Conservation (phyloP, 495 filamentous ascomycete species). For the Margaritispora aquatica region DNA sequence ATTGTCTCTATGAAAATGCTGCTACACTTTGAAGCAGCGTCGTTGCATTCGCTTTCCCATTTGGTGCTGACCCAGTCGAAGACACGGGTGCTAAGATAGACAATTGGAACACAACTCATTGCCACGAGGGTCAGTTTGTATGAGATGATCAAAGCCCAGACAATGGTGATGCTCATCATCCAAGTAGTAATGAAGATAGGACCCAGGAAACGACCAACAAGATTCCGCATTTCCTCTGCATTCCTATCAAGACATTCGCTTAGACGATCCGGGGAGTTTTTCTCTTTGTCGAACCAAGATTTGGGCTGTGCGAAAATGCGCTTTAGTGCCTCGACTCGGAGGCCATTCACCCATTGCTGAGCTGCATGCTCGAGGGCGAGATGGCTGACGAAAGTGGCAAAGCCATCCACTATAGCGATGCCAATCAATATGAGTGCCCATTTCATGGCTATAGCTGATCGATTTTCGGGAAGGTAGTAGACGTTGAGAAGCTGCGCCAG, state of each 20-base stretch:
- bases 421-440: slow-evolving; percentile 69
- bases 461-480: slow-evolving; percentile 49
- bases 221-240: slow-evolving; percentile 79
- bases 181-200: slow-evolving; percentile 55
- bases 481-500: slow-evolving; percentile 68
- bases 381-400: slow-evolving; percentile 57
- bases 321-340: slow-evolving; percentile 62
- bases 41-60: slow-evolving; percentile 66
- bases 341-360: slow-evolving; percentile 71
- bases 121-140: slow-evolving; percentile 83
- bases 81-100: slow-evolving; percentile 56
- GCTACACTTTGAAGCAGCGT: slow-evolving; percentile 45
- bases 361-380: slow-evolving; percentile 65
- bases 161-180: slow-evolving; percentile 59
- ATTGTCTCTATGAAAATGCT: slow-evolving; percentile 74
- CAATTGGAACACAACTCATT: slow-evolving; percentile 58
- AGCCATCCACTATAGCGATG: slow-evolving; percentile 59
- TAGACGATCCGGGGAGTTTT: slow-evolving; percentile 57
- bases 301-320: slow-evolving; percentile 73
- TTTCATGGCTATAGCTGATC: slow-evolving; percentile 40
- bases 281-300: slow-evolving; percentile 73
- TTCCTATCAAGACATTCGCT: slow-evolving; percentile 71
- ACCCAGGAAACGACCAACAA: slow-evolving; percentile 72
- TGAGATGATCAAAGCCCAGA: slow-evolving; percentile 67
- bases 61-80: slow-evolving; percentile 55